Conservation (phyloP, 805 yeast genomes). For the Yarrowia sp. region DNA sequence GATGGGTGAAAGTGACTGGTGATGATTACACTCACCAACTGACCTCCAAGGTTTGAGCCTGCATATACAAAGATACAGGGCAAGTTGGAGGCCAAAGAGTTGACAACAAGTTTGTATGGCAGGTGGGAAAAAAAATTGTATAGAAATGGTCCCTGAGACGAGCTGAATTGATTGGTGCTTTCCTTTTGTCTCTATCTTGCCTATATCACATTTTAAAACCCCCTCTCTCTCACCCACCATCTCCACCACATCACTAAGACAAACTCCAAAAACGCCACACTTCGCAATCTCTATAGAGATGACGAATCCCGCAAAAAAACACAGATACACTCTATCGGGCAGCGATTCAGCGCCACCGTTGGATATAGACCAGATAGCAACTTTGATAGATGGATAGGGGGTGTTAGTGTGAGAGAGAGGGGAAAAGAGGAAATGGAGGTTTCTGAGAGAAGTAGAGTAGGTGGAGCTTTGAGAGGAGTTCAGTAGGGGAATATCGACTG, state of each 20-base stretch:
- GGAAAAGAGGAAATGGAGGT: no score
- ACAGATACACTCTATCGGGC: conserved; percentile 11
- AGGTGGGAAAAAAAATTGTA: no score
- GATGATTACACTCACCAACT: not conserved
- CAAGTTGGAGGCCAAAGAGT: not conserved
- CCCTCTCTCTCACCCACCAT: not conserved
- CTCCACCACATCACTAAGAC: conserved; percentile 4
- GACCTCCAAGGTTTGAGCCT: conserved; percentile 36
- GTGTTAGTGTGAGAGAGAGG: not conserved
- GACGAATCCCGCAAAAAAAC: not conserved
- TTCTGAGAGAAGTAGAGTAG: no score
- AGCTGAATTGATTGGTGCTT: no score
- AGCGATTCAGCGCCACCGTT: conserved; percentile 26
- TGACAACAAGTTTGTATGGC: no score
- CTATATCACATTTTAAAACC: no score
- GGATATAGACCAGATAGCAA: not conserved
- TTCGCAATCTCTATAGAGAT: conserved; percentile 1
- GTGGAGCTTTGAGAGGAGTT: no score
- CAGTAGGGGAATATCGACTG: no score
- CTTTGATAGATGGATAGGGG: not conserved
- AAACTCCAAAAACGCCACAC: conserved; percentile 18
- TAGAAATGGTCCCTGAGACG: no score
- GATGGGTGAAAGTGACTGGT: not conserved
- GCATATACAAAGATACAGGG: not conserved
- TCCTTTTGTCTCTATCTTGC: no score